A percentile compares a stretch with the other conserved stretches of the same genome.
Evolutionary conservation across 1,139 yeast species (phyloP).

Genomic region (Yamadazyma jaroonii): DNA sequence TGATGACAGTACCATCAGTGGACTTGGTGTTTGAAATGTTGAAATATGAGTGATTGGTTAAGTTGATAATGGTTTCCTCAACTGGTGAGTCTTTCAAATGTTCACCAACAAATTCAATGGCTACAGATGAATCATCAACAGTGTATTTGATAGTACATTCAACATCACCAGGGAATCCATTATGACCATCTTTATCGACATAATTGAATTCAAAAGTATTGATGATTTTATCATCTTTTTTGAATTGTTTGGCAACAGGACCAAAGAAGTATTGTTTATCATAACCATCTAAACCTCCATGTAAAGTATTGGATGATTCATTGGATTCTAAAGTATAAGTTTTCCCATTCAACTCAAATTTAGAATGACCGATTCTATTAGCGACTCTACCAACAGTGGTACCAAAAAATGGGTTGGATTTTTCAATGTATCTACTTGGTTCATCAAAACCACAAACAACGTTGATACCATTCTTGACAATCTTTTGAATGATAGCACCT

Average conservation of each 20-base stretch:
- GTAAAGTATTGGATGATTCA: constrained; percentile 43
- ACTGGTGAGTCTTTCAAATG: constrained; percentile 34
- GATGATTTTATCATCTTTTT: constrained; percentile 19
- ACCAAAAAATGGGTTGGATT: constrained; percentile 53
- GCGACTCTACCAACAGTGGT: constrained; percentile 66
- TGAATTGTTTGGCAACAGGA: constrained; percentile 40
- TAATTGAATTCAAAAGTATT: constrained; percentile 36
- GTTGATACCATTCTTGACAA: constrained; percentile 31
- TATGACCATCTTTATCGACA: constrained; percentile 44
- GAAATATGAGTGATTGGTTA: constrained; percentile 68
- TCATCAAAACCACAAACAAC: constrained; percentile 34
- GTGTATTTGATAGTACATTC: constrained; percentile 43
- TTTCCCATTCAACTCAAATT: constrained; percentile 39
- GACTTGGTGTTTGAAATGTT: constrained; percentile 29
- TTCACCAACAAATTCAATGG: constrained; percentile 48
- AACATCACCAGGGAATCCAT: constrained; percentile 58
- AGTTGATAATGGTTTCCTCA: constrained; percentile 50
- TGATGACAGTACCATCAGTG: constrained; percentile 35
- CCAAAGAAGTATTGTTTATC: constrained; percentile 50
- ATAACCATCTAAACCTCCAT: constrained; percentile 54
- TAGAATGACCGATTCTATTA: constrained; percentile 53
- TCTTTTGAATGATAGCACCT: constrained; percentile 51
- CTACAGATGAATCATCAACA: constrained; percentile 27
- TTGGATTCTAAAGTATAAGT: constrained; percentile 40
- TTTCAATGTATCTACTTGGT: constrained; percentile 32